Conservation (phyloP, 306 rosid genomes). For the Malus fusca region DNA sequence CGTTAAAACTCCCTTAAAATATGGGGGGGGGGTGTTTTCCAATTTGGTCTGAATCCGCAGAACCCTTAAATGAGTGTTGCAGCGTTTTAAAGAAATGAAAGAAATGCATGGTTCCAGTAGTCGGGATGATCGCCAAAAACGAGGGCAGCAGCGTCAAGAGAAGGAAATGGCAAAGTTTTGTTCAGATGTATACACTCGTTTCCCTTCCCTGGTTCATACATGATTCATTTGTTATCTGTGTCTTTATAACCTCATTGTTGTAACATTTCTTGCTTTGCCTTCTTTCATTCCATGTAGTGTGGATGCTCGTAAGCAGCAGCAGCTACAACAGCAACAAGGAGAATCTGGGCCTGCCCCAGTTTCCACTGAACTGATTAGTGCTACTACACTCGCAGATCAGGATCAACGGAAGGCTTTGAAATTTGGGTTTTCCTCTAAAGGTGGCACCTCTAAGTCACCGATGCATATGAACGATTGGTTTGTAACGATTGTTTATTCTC, state of each 20-base stretch:
- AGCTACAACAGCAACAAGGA: slow-evolving; percentile 56
- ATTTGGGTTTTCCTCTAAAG: slow-evolving; percentile 89
- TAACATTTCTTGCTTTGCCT: not conserved
- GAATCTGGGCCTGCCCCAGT: slow-evolving; percentile 40
- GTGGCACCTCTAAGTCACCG: slow-evolving; percentile 27
- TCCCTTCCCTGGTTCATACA: not conserved
- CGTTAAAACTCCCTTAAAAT: too few relatives aligned
- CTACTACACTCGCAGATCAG: slow-evolving; percentile 68
- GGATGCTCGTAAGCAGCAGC: slow-evolving; percentile 64
- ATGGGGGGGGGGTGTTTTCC: too few relatives aligned
- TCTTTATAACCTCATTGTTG: not conserved
- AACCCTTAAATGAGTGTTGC: too few relatives aligned
- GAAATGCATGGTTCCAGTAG: too few relatives aligned
- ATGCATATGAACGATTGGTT: too few relatives aligned
- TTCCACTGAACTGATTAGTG: slow-evolving; percentile 49
- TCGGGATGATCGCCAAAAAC: too few relatives aligned
- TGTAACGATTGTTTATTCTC: too few relatives aligned
- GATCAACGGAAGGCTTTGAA: slow-evolving; percentile 81
- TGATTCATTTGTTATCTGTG: not conserved
- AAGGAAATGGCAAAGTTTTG: too few relatives aligned
- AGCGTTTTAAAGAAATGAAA: too few relatives aligned
- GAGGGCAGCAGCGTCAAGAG: too few relatives aligned
- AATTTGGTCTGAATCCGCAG: too few relatives aligned
- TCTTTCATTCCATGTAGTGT: slow-evolving; percentile 45
- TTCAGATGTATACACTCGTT: too few relatives aligned